Evolutionary conservation across 2,329 filamentous ascomycete species (phyloP).

Genomic region (Paecilomyces formosus): DNA sequence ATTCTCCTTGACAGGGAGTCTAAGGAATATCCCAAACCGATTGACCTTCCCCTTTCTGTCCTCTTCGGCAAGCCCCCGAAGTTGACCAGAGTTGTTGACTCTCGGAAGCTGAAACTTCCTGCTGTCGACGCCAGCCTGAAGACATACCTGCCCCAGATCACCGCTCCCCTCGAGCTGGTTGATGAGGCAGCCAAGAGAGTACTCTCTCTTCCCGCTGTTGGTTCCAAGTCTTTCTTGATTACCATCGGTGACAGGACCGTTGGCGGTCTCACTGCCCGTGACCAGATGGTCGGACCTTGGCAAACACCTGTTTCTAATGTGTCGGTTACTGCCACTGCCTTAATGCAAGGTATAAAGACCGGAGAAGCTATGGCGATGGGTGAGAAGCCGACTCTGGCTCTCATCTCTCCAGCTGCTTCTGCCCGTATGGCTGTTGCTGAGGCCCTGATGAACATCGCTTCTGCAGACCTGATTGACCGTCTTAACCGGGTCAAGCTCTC

Average conservation of each 20-base stretch:
- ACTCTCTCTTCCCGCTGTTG: constrained; percentile 77
- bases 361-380: constrained; percentile 99
- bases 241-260: constrained; percentile 93
- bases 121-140: constrained; percentile 70
- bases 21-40: constrained; percentile 64
- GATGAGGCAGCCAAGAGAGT: constrained; percentile 71
- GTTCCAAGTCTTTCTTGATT: constrained; percentile 96
- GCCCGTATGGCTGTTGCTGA: constrained; percentile 96
- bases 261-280: constrained; percentile 77
- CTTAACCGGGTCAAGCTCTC: constrained; percentile 78
- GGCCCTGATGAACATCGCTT: constrained; percentile 85
- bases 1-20: constrained; percentile 77
- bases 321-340: constrained; percentile 79
- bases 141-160: constrained; percentile 54
- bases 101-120: constrained; percentile 59
- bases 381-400: constrained; percentile 78
- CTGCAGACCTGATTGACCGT: constrained; percentile 65
- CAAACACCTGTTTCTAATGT: constrained; percentile 91
- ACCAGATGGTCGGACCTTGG: constrained; percentile 96
- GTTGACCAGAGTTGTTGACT: constrained; percentile 66
- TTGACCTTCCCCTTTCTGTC: constrained; percentile 81
- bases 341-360: constrained; percentile 62
- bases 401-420: constrained; percentile 84
- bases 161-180: constrained; percentile 43
- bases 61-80: constrained; percentile 85